A percentile compares a stretch with the other conserved stretches of the same genome.
phyloP scores from a whole-genome alignment of 768 basidiomycete species.

The Mycena pura region DNA sequence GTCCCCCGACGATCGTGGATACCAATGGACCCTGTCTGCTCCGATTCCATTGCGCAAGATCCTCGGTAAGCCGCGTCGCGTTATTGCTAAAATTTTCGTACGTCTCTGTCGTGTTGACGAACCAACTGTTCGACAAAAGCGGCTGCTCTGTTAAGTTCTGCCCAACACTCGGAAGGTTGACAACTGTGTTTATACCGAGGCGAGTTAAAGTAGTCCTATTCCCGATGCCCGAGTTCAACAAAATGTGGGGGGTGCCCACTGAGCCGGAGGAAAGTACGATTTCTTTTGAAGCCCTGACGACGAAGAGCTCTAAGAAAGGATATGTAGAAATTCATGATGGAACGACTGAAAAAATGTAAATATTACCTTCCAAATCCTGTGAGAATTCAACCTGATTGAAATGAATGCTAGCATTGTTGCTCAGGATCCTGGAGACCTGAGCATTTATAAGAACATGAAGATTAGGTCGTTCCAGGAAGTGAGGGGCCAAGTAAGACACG shows the following conservation, averaged over 20 bases:
- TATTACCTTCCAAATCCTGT: conserved; percentile 21
- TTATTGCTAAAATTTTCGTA: conserved; percentile 25
- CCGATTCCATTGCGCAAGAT: conserved; percentile 29
- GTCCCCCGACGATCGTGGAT: conserved; percentile 23
- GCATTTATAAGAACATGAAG: conserved; percentile 38
- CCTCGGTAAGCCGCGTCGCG: conserved; percentile 14
- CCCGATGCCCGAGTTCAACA: conserved; percentile 40
- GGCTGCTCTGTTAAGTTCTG: conserved; percentile 37
- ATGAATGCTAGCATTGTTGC: not conserved
- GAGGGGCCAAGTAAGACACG: conserved; percentile 37
- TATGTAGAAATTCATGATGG: not conserved
- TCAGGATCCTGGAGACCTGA: conserved; percentile 29
- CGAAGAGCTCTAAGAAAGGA: conserved; percentile 3
- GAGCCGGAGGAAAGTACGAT: conserved; percentile 42
- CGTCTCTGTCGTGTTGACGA: conserved; percentile 27
- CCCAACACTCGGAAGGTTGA: conserved; percentile 36
- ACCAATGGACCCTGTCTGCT: conserved; percentile 34
- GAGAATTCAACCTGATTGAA: conserved; percentile 30
- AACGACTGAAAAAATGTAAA: not conserved
- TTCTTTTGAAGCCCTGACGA: conserved; percentile 35
- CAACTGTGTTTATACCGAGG: conserved; percentile 23
- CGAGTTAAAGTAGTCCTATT: conserved; percentile 22
- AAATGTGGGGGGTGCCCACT: conserved; percentile 37
- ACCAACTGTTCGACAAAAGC: conserved; percentile 26
- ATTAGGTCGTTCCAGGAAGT: conserved; percentile 33